These are phyloP conservation scores for Massospora cicadina DNA, from an alignment of 371 early-diverging fungal species.

Conservation along the genomic window DNA sequence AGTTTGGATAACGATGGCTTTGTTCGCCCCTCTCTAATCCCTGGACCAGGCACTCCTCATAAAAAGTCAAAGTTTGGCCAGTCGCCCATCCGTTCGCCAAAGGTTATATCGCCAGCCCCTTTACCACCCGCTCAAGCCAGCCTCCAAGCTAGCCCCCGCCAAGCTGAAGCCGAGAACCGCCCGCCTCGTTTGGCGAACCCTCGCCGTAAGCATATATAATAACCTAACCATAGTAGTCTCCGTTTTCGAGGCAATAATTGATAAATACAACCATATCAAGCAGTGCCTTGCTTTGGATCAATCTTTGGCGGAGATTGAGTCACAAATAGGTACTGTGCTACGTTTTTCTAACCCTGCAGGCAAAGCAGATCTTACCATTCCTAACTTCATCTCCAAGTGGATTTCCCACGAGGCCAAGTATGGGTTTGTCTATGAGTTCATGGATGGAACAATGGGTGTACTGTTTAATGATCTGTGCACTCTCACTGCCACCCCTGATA, in stretches of 20 bases:
- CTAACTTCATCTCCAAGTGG: constrained; percentile 57
- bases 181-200: too few relatives aligned
- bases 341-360: neutral
- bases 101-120: too few relatives aligned
- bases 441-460: constrained; percentile 61
- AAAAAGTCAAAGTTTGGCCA: neutral
- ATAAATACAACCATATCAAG: neutral
- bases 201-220: too few relatives aligned
- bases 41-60: neutral
- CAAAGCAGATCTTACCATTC: neutral
- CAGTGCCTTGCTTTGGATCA: neutral
- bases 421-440: constrained; percentile 71
- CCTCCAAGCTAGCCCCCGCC: too few relatives aligned
- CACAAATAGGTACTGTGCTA: neutral
- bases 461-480: constrained; percentile 75
- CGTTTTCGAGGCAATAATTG: neutral
- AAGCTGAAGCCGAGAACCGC: too few relatives aligned
- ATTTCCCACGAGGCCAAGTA: constrained; percentile 56
- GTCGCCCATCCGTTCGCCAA: too few relatives aligned
- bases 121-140: too few relatives aligned
- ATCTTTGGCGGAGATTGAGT: neutral
- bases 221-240: too few relatives aligned
- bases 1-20: neutral
- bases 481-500: constrained; percentile 30
- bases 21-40: neutral